Evolutionary conservation across 2,329 filamentous ascomycete genomes (phyloP), one percentile per base, ranked within the genome.

Genomic region (Pseudocercospora cruenta): DNA sequence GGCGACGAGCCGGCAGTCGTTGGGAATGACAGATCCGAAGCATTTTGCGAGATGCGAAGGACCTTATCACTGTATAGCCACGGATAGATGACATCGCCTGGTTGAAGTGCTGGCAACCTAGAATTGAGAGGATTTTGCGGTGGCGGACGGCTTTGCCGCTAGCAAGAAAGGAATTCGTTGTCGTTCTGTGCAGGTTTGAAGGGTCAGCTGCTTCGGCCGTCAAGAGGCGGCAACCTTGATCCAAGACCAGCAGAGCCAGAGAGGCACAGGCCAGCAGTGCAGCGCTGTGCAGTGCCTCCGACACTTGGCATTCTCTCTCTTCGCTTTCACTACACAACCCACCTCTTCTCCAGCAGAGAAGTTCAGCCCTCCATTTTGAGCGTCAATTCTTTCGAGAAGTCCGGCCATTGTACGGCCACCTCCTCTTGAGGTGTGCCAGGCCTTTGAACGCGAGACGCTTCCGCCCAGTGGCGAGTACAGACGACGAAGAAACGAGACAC

Each of bases 391-490:
- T 43, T 58, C 19, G 55, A 36, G 55, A 36, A 43, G 55, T 26
- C 33, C 55, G 55, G 55, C 55, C 55, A 58, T 24, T 33, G n/a
- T 39, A 58, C 55, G 55, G 55, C 55, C 55, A 43, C 55, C 55
- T 58, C 55, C 31, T 43, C 33, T 24, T 58, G 55, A 58, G 55
- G 55, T 54, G 47, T 61, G 62, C 55, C 61, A 60, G 64, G 58
- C 58, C 58, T 60, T 22, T 33, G 39, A 49, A 60, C 58, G 58
- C 58, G 39, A 49, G 12, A 49, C 58, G 58, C 58, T 28, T 49
- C 58, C 58, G 58, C 58, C 58, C 58, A 31, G 54, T 51, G 58
- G 58, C 39, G 36, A 47, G 58, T 49, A 60, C 58, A 60, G n/a
- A 58, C 33, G 33, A 33, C 53, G 16, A n/a, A 28, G 14, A 21